Percentiles rank a stretch among this genome's conserved stretches.
Conservation (phyloP, 164 flowering plant genomes). For the Sedum album region DNA sequence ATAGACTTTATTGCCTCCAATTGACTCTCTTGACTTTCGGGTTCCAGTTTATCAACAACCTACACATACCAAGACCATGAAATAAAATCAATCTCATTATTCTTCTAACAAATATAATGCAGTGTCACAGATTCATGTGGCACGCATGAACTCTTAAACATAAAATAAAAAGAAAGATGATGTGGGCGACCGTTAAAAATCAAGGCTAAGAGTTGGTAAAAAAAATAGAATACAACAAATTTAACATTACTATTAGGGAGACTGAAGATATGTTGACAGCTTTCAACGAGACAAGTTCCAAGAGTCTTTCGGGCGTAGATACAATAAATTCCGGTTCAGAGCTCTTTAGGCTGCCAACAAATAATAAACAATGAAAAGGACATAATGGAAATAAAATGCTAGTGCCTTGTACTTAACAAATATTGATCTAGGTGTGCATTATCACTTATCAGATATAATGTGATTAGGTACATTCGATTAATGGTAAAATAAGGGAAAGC, state of each 20-base stretch:
- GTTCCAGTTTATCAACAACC: constrained; percentile 67
- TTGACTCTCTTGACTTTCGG: constrained; percentile 21
- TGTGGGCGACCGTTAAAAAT: too few relatives aligned
- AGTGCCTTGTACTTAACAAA: neutral
- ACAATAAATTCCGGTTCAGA: constrained; percentile 94
- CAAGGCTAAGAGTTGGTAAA: neutral
- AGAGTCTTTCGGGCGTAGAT: constrained; percentile 81
- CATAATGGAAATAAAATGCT: neutral
- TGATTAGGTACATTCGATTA: too few relatives aligned
- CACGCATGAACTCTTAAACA: neutral
- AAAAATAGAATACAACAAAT: neutral
- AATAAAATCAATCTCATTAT: neutral
- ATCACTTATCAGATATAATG: neutral
- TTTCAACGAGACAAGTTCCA: constrained; percentile 62
- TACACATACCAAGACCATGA: constrained; percentile 10
- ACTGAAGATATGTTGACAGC: constrained; percentile 65
- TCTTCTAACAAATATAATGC: neutral
- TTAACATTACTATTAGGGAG: constrained; percentile 57
- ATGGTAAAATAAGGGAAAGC: neutral
- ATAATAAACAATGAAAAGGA: neutral
- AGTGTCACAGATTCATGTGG: neutral
- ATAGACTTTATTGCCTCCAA: constrained; percentile 37
- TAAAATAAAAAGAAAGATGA: neutral
- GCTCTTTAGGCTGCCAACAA: constrained; percentile 44
- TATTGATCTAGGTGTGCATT: neutral